phyloP scores from a whole-genome alignment of 2,329 filamentous ascomycete genomes.

The Penicillium sumatraense region DNA sequence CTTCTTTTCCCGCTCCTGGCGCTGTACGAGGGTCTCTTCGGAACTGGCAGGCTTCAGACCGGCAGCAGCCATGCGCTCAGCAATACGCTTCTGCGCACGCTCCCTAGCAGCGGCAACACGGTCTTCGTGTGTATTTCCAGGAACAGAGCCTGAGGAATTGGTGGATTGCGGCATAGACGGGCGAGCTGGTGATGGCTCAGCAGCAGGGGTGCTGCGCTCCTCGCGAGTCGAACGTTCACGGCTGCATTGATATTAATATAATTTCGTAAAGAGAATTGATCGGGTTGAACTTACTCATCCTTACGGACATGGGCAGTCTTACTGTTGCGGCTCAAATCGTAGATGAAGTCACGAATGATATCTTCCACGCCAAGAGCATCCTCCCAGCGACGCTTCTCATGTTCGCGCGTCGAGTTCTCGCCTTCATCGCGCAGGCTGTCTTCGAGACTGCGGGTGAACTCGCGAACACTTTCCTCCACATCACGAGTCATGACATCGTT shows the following conservation, averaged over 20 bases:
- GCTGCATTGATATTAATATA: conserved; percentile 39
- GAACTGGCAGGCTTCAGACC: conserved; percentile 83
- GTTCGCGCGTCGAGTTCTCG: conserved; percentile 76
- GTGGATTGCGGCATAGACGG: conserved; percentile 53
- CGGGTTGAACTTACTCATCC: conserved; percentile 55
- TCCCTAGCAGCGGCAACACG: conserved; percentile 95
- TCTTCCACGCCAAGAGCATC: conserved; percentile 96
- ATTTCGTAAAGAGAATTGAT: neutral
- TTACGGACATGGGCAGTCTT: conserved; percentile 72
- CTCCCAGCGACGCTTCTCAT: conserved; percentile 93
- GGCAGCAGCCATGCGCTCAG: conserved; percentile 89
- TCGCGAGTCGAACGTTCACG: conserved; percentile 57
- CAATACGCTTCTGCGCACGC: conserved; percentile 95
- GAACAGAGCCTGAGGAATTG: conserved; percentile 71
- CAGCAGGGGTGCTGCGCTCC: conserved; percentile 60
- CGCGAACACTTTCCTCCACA: conserved; percentile 92
- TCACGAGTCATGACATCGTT: conserved; percentile 97
- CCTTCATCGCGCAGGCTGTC: conserved; percentile 82
- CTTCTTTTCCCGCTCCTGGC: conserved; percentile 82
- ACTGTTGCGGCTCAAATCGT: conserved; percentile 87
- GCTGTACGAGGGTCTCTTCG: conserved; percentile 80
- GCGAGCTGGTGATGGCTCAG: conserved; percentile 37
- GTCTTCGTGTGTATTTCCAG: conserved; percentile 90
- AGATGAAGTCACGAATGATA: conserved; percentile 96
- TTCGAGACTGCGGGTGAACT: conserved; percentile 83